phyloP scores from a whole-genome alignment of 495 filamentous ascomycete genomes.

The Aspergillus nanangensis region DNA sequence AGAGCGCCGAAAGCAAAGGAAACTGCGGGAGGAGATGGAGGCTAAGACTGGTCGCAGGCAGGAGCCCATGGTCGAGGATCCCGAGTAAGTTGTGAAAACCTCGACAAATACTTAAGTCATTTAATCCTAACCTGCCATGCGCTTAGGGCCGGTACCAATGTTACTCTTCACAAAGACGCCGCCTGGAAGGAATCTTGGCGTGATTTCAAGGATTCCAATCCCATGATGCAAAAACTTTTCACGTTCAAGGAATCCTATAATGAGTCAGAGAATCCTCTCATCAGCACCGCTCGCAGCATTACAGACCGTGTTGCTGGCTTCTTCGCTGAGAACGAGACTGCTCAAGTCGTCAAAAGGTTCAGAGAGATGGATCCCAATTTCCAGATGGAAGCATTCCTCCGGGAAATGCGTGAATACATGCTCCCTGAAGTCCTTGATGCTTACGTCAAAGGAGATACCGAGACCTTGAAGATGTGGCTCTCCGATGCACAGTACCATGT shows the following conservation, averaged over 20 bases:
- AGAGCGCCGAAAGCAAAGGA: conserved; percentile 73
- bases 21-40: conserved; percentile 66
- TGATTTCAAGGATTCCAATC: conserved; percentile 82
- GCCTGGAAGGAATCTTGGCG: conserved; percentile 95
- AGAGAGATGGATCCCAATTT: conserved; percentile 94
- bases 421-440: conserved; percentile 95
- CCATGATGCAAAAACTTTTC: conserved; percentile 85
- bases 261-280: conserved; percentile 94
- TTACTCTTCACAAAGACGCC: conserved; percentile 94
- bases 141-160: conserved; percentile 88
- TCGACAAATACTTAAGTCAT: too few relatives aligned
- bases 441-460: conserved; percentile 92
- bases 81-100: conserved; percentile 86
- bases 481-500: conserved; percentile 92
- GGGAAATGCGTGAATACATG: conserved; percentile 96
- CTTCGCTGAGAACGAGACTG: conserved; percentile 97
- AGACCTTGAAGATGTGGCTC: conserved; percentile 89
- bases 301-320: conserved; percentile 90
- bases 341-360: conserved; percentile 94
- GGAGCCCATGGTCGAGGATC: conserved; percentile 71
- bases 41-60: conserved; percentile 37
- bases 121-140: too few relatives aligned
- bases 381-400: conserved; percentile 88
- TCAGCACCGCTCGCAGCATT: conserved; percentile 88
- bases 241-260: conserved; percentile 77